phyloP scores from a whole-genome alignment of 352 stramenopile genomes.

The Phytophthora idaei region DNA sequence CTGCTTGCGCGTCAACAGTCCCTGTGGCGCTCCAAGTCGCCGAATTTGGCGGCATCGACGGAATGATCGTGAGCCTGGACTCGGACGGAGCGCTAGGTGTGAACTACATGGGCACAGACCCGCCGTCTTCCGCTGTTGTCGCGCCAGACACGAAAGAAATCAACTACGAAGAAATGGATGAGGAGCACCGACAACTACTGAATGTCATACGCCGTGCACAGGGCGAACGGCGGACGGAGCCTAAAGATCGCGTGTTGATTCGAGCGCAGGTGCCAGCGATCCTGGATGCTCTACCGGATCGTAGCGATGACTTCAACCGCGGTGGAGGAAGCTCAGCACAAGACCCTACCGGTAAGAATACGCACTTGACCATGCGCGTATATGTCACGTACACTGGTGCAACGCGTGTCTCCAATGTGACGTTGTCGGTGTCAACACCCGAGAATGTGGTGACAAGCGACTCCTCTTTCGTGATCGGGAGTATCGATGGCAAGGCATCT shows the following conservation, averaged over 20 bases:
- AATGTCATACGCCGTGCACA: constrained; percentile 87
- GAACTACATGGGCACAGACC: constrained; percentile 91
- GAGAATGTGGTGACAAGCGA: constrained; percentile 68
- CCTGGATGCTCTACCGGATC: constrained; percentile 59
- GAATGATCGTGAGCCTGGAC: constrained; percentile 86
- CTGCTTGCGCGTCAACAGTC: constrained; percentile 55
- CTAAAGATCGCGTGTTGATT: constrained; percentile 81
- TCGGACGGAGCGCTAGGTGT: constrained; percentile 74
- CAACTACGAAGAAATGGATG: constrained; percentile 92
- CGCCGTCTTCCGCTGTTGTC: constrained; percentile 76
- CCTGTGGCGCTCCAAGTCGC: constrained; percentile 71
- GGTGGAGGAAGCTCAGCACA: constrained; percentile 11
- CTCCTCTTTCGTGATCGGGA: constrained; percentile 70
- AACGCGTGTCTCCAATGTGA: constrained; percentile 75
- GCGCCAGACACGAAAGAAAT: constrained; percentile 79
- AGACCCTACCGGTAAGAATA: constrained; percentile 25
- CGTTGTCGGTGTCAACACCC: constrained; percentile 67
- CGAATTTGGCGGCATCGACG: constrained; percentile 73
- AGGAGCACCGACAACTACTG: constrained; percentile 87
- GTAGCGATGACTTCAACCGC: constrained; percentile 49
- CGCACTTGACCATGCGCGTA: constrained; percentile 78
- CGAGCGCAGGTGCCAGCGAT: constrained; percentile 70
- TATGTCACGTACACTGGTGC: constrained; percentile 85
- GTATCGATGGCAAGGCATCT: constrained; percentile 66
- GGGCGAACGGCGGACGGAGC: constrained; percentile 62